phyloP scores from a whole-genome alignment of 1,284 basidiomycete genomes.

The Ceratobasidium theobromae region DNA sequence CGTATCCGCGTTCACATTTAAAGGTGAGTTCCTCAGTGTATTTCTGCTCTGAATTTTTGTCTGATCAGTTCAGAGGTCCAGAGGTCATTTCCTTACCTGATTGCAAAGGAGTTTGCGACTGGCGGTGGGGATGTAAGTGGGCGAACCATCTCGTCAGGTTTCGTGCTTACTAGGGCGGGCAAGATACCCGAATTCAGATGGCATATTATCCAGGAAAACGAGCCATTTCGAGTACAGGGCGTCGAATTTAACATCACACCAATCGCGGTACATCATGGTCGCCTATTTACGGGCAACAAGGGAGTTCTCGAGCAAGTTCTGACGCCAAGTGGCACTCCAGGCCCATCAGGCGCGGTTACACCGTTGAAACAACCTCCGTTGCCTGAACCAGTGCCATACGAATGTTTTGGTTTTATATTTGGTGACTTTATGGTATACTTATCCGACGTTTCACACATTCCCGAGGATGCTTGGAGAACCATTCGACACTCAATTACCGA shows the following conservation, averaged over 20 bases:
- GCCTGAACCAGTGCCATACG: slow-evolving; percentile 50
- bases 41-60: not conserved
- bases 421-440: slow-evolving; percentile 65
- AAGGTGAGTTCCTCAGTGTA: slow-evolving; percentile 17
- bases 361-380: not conserved
- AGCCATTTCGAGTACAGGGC: slow-evolving; percentile 17
- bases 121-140: slow-evolving; percentile 71
- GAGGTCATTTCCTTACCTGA: slow-evolving; percentile 73
- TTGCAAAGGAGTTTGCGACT: slow-evolving; percentile 70
- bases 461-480: slow-evolving; percentile 63
- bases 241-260: slow-evolving; percentile 21
- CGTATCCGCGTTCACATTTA: slow-evolving; percentile 62
- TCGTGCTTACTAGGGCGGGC: not conserved
- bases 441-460: slow-evolving; percentile 73
- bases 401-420: slow-evolving; percentile 74
- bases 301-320: not conserved
- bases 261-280: slow-evolving; percentile 28
- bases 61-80: slow-evolving; percentile 52
- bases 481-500: slow-evolving; percentile 41
- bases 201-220: slow-evolving; percentile 61
- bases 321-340: slow-evolving; percentile 16
- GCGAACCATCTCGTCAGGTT: not conserved
- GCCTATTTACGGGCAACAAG: slow-evolving; percentile 11
- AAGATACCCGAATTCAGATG: slow-evolving; percentile 77
- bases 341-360: slow-evolving; percentile 2